Percentiles rank a stretch among this genome's conserved stretches.
Conservation (phyloP, 768 basidiomycete genomes). For the Lentinula lateritia region DNA sequence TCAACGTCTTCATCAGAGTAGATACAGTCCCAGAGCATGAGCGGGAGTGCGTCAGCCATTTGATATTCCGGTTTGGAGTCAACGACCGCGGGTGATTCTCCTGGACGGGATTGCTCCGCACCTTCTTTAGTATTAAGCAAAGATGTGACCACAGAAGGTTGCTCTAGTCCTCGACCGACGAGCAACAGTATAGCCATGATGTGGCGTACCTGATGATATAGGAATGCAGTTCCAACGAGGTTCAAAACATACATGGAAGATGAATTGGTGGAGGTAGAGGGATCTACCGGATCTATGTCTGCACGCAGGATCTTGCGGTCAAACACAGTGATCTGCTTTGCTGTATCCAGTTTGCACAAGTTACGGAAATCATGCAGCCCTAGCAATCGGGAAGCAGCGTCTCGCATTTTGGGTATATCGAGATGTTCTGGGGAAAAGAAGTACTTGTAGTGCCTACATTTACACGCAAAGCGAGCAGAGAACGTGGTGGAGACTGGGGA, state of each 20-base stretch:
- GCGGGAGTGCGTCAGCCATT: constrained; percentile 89
- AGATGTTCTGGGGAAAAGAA: constrained; percentile 75
- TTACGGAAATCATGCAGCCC: constrained; percentile 97
- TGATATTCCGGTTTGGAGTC: constrained; percentile 82
- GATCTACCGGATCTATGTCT: constrained; percentile 46
- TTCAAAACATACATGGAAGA: constrained; percentile 65
- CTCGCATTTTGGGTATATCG: constrained; percentile 69
- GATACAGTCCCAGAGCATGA: constrained; percentile 88
- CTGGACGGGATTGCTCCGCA: constrained; percentile 28
- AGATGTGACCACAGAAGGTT: constrained; percentile 59
- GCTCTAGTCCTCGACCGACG: constrained; percentile 76
- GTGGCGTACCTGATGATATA: constrained; percentile 95
- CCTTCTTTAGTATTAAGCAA: constrained; percentile 66
- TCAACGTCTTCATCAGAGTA: constrained; percentile 61
- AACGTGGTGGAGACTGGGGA: constrained; percentile 77
- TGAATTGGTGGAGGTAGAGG: constrained; percentile 1
- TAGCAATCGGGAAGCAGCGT: constrained; percentile 63
- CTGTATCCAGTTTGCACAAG: constrained; percentile 87
- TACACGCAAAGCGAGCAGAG: constrained; percentile 86
- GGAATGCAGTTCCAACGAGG: constrained; percentile 80
- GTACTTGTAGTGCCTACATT: constrained; percentile 93
- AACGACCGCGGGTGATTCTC: constrained; percentile 42
- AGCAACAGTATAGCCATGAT: constrained; percentile 91
- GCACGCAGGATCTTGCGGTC: constrained; percentile 62
- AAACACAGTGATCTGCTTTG: constrained; percentile 86